A percentile compares a stretch with the other conserved stretches of the same genome.
phyloP scores from a whole-genome alignment of 1,139 yeast species.

The Magnusiomyces suaveolens region DNA sequence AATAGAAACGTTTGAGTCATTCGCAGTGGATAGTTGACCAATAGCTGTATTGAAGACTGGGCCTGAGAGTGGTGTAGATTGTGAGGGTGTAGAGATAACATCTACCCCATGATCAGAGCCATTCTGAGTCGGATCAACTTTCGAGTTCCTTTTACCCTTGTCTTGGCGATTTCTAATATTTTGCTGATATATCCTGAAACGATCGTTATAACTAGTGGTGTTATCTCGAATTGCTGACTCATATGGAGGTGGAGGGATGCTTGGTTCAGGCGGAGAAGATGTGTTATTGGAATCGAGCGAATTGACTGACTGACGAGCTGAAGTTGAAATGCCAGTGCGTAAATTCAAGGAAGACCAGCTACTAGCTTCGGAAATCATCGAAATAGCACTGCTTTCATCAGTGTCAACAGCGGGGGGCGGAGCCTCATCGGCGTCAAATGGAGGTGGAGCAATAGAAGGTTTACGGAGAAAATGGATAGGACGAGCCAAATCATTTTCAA shows the following conservation, averaged over 20 bases:
- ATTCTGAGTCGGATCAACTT: not conserved
- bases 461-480: slow-evolving; percentile 37
- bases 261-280: not conserved
- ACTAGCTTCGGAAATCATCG: not conserved
- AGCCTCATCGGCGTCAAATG: slow-evolving; percentile 34
- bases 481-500: slow-evolving; percentile 17
- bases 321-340: not conserved
- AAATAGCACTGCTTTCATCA: not conserved
- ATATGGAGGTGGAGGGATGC: slow-evolving; percentile 5
- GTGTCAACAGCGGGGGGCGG: slow-evolving; percentile 29
- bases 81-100: too few relatives aligned
- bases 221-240: slow-evolving; percentile 1
- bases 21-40: not conserved
- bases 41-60: too few relatives aligned
- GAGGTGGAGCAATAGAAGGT: slow-evolving; percentile 39
- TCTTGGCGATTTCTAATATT: not conserved
- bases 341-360: not conserved
- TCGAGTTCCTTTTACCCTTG: not conserved
- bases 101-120: not conserved
- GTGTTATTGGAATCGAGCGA: not conserved
- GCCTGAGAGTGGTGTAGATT: too few relatives aligned
- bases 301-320: not conserved
- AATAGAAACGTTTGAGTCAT: not conserved
- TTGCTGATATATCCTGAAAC: slow-evolving; percentile 2
- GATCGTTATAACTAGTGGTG: not conserved